Percentiles rank a stretch among this genome's conserved stretches.
These are phyloP conservation scores for Serendipita vermifera DNA, from an alignment of 768 basidiomycete genomes.

Conservation along the genomic window DNA sequence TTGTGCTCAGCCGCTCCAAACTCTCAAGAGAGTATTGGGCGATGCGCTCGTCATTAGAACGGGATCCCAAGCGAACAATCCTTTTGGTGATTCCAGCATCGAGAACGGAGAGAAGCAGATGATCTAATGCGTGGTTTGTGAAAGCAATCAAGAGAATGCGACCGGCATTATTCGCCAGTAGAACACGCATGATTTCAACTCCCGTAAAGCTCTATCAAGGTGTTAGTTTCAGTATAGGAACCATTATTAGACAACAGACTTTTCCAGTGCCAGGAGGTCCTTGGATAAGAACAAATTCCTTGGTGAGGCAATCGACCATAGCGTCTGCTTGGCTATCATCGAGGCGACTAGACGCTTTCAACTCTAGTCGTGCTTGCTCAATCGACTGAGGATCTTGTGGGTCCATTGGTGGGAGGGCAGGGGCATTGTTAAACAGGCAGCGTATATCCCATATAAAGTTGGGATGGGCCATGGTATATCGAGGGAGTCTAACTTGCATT, in stretches of 20 bases:
- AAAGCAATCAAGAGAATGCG: constrained; percentile 51
- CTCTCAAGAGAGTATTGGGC: constrained; percentile 46
- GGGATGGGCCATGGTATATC: constrained; percentile 37
- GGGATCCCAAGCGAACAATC: constrained; percentile 57
- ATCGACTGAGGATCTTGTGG: constrained; percentile 33
- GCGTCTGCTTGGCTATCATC: constrained; percentile 64
- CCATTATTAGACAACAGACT: constrained; percentile 25
- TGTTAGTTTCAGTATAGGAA: neutral
- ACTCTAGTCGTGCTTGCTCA: constrained; percentile 32
- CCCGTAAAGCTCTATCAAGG: constrained; percentile 46
- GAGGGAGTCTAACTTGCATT: no score
- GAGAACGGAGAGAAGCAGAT: constrained; percentile 51
- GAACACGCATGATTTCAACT: constrained; percentile 52
- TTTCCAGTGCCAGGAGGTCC: constrained; percentile 76
- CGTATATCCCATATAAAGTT: constrained; percentile 44
- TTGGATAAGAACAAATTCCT: constrained; percentile 57
- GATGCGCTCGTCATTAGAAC: constrained; percentile 48
- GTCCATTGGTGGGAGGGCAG: constrained; percentile 29
- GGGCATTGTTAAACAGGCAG: constrained; percentile 38
- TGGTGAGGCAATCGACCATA: constrained; percentile 43
- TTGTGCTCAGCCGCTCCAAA: constrained; percentile 32
- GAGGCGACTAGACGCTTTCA: constrained; percentile 39
- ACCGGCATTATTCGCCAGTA: constrained; percentile 37
- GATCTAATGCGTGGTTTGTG: constrained; percentile 72
- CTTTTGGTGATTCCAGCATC: constrained; percentile 50